These are phyloP conservation scores for Nannizzia gypsea DNA, from an alignment of 2,329 filamentous ascomycete genomes.

Conservation along the genomic window DNA sequence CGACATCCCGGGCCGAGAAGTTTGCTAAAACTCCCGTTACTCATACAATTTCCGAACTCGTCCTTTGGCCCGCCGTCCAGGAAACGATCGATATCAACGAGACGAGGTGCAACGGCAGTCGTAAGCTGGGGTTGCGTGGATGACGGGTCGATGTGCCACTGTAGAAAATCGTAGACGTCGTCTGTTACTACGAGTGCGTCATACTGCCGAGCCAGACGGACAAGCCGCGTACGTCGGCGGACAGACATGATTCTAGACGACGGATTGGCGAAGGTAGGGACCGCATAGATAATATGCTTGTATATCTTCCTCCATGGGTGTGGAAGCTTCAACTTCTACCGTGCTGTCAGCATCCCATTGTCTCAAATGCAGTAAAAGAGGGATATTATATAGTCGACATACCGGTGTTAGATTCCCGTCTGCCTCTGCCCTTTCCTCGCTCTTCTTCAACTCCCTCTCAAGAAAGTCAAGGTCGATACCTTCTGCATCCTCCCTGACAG, in stretches of 20 bases:
- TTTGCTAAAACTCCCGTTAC: slow-evolving; percentile 86
- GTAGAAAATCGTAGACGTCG: slow-evolving; percentile 88
- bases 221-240: slow-evolving; percentile 52
- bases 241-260: slow-evolving; percentile 72
- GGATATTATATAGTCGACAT: slow-evolving; percentile 16
- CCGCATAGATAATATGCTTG: slow-evolving; percentile 75
- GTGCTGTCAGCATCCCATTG: neutral
- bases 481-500: slow-evolving; percentile 64
- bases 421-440: slow-evolving; percentile 35
- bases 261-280: slow-evolving; percentile 82
- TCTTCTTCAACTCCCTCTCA: slow-evolving; percentile 38
- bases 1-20: slow-evolving; percentile 68
- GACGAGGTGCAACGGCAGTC: slow-evolving; percentile 46
- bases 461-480: slow-evolving; percentile 60
- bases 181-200: slow-evolving; percentile 78
- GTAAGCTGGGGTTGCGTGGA: slow-evolving; percentile 6
- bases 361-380: neutral
- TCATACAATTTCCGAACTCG: slow-evolving; percentile 67
- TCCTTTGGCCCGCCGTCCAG: slow-evolving; percentile 49
- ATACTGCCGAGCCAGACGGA: slow-evolving; percentile 63
- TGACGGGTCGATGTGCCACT: slow-evolving; percentile 49
- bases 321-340: slow-evolving; percentile 39
- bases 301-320: slow-evolving; percentile 63
- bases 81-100: slow-evolving; percentile 65
- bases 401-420: slow-evolving; percentile 35